Evolutionary conservation across 2,329 filamentous ascomycete genomes (phyloP).

Genomic region (Ascochyta pisi): DNA sequence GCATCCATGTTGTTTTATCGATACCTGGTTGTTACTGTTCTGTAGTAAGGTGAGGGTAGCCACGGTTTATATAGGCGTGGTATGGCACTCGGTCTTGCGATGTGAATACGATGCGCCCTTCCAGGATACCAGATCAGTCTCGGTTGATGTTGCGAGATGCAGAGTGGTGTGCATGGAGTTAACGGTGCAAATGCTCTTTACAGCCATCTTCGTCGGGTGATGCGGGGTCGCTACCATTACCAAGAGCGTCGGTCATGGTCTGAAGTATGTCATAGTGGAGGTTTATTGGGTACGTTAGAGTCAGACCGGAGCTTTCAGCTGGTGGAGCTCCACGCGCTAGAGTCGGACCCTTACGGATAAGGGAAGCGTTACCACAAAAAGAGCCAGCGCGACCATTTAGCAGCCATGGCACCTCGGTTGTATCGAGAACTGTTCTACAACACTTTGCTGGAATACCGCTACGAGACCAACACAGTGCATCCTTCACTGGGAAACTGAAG

Average conservation of each 20-base stretch:
- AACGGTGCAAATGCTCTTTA: conserved; percentile 4
- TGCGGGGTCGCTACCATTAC: background rate
- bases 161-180: background rate
- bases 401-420: background rate
- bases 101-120: background rate
- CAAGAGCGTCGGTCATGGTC: background rate
- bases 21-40: background rate
- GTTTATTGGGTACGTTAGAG: conserved; percentile 3
- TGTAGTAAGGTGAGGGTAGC: background rate
- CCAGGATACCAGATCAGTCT: background rate
- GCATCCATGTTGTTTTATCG: conserved; percentile 28
- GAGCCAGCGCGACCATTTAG: background rate
- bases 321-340: conserved; percentile 5
- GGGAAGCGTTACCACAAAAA: conserved; percentile 3
- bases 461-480: too few relatives aligned
- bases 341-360: background rate
- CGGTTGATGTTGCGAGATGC: background rate
- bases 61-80: background rate
- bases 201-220: background rate
- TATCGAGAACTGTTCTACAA: too few relatives aligned
- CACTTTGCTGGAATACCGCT: too few relatives aligned
- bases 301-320: background rate
- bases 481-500: too few relatives aligned
- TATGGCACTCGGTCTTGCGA: background rate
- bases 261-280: conserved; percentile 8